Evolutionary conservation across 139 green algal species (phyloP).

Genomic region (Desmodesmus armatus): DNA sequence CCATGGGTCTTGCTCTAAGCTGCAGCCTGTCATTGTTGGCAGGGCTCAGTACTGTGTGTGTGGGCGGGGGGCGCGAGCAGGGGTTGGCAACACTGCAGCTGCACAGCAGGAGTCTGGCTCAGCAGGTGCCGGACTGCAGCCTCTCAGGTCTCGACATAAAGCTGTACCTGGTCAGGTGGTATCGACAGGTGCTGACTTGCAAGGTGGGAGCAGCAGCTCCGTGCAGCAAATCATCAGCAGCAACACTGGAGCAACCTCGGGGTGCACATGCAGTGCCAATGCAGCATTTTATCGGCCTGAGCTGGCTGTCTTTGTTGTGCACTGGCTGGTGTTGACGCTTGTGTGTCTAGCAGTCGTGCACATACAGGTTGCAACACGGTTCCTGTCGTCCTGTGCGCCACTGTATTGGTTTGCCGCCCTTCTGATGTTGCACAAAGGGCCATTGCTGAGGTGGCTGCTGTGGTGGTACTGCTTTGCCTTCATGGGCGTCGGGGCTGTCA

Average conservation of each 20-base stretch:
- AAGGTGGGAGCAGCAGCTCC: not conserved
- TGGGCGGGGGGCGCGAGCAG: too few species aligned
- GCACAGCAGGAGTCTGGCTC: too few species aligned
- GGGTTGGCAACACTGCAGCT: too few species aligned
- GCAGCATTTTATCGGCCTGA: constrained; percentile 45
- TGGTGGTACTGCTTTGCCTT: constrained; percentile 77
- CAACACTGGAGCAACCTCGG: not conserved
- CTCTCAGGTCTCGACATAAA: too few species aligned
- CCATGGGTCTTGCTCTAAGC: too few species aligned
- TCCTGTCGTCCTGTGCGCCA: constrained; percentile 81
- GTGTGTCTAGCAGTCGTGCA: constrained; percentile 82
- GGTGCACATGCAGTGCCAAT: too few species aligned
- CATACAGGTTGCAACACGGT: constrained; percentile 84
- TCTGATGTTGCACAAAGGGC: constrained; percentile 1
- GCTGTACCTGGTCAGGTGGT: too few species aligned
- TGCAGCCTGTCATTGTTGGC: too few species aligned
- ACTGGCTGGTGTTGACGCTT: constrained; percentile 76
- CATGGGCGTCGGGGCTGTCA: constrained; percentile 62
- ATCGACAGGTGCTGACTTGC: too few species aligned
- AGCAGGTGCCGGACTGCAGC: too few species aligned
- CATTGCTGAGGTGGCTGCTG: constrained; percentile 24
- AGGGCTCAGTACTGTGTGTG: too few species aligned
- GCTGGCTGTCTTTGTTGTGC: constrained; percentile 75
- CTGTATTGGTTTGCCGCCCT: constrained; percentile 83
- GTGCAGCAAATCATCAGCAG: too few species aligned